These are phyloP conservation scores for Yamadazyma sp. DNA, from an alignment of 805 yeast genomes.

Conservation along the genomic window DNA sequence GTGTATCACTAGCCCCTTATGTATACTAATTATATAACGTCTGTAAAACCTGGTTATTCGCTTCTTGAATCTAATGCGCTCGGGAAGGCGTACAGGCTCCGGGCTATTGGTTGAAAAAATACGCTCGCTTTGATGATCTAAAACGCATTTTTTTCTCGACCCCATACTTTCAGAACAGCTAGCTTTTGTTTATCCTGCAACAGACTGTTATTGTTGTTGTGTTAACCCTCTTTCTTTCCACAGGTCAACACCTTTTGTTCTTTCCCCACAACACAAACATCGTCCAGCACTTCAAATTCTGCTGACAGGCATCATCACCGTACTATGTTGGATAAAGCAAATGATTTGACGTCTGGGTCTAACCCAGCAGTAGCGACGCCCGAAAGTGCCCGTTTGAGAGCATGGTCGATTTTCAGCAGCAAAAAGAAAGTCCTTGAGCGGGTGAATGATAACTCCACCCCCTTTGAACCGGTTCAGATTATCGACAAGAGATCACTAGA, in stretches of 20 bases:
- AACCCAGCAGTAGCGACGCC: not conserved
- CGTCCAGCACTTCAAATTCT: too few species aligned
- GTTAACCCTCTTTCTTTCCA: not conserved
- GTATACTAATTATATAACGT: too few species aligned
- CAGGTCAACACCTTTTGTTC: too few species aligned
- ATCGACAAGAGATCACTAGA: slow-evolving; percentile 72
- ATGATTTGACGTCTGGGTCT: not conserved
- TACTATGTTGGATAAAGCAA: slow-evolving; percentile 9
- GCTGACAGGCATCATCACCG: too few species aligned
- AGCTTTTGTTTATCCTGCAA: not conserved
- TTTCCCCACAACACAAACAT: too few species aligned
- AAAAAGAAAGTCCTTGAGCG: slow-evolving; percentile 5
- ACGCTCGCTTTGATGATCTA: slow-evolving; percentile 6
- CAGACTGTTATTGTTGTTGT: not conserved
- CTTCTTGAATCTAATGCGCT: too few species aligned
- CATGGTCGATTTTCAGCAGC: slow-evolving; percentile 3
- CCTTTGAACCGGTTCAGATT: slow-evolving; percentile 24
- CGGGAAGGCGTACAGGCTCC: too few species aligned
- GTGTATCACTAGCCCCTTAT: too few species aligned
- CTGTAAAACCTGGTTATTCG: too few species aligned
- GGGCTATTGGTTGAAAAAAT: slow-evolving; percentile 7
- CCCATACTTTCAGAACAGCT: slow-evolving; percentile 14
- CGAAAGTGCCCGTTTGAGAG: not conserved
- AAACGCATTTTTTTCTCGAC: slow-evolving; percentile 12
- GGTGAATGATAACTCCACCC: slow-evolving; percentile 31